Conservation (phyloP, 768 basidiomycete genomes). For the Lactarius akahatsu region DNA sequence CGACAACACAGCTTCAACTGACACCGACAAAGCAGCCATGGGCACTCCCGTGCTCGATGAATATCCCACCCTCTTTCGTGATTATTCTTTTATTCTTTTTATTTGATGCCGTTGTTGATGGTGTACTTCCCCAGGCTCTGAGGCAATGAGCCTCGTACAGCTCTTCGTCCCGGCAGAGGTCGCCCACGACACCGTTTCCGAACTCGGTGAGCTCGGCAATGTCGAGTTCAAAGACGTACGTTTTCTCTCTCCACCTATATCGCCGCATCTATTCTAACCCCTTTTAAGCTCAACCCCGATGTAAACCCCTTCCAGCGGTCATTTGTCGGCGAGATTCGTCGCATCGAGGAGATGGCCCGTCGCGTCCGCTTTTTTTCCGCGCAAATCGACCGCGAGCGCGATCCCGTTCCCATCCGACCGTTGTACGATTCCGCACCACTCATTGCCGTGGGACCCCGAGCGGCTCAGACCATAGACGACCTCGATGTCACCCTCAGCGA, state of each 20-base stretch:
- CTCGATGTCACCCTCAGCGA: conserved; percentile 84
- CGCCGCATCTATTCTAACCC: neutral
- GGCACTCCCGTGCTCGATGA: conserved; percentile 50
- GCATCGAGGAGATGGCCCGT: conserved; percentile 94
- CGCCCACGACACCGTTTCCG: conserved; percentile 93
- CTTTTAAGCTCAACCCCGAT: conserved; percentile 78
- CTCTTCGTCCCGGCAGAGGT: conserved; percentile 97
- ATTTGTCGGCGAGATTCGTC: conserved; percentile 93
- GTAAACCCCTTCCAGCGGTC: conserved; percentile 98
- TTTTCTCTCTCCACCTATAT: conserved; percentile 13
- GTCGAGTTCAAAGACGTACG: conserved; percentile 97
- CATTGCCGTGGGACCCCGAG: conserved; percentile 87
- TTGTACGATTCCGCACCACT: conserved; percentile 84
- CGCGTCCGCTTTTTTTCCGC: conserved; percentile 85
- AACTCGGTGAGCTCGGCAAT: conserved; percentile 92
- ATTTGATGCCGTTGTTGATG: neutral
- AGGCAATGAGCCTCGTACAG: conserved; percentile 97
- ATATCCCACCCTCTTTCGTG: conserved; percentile 84
- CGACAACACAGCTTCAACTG: neutral
- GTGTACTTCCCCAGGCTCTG: conserved; percentile 64
- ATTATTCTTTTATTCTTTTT: conserved; percentile 33
- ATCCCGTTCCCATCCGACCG: conserved; percentile 78
- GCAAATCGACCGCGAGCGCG: conserved; percentile 85
- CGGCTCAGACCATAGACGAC: conserved; percentile 91
- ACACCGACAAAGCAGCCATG: conserved; percentile 28